Evolutionary conservation across 1,284 basidiomycete species (phyloP).

Genomic region (Pseudozyma tsukubaensis): DNA sequence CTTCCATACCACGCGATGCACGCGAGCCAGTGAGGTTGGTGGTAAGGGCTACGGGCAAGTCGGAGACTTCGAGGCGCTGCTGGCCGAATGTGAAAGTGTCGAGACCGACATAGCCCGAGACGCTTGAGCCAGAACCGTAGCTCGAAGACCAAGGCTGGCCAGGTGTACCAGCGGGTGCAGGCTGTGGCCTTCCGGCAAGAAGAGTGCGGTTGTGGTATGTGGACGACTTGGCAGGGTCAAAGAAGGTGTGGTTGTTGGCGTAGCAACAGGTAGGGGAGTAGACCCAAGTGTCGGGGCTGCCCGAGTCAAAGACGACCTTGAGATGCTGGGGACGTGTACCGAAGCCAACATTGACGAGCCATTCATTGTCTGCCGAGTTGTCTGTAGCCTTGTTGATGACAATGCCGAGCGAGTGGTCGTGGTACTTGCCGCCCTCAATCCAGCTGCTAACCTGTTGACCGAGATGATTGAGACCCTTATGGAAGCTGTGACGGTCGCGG

Average conservation of each 20-base stretch:
- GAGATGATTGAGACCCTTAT: constrained; percentile 21
- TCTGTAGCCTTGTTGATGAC: constrained; percentile 54
- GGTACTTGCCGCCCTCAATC: constrained; percentile 35
- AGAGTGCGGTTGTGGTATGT: constrained; percentile 56
- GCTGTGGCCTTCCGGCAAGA: constrained; percentile 17
- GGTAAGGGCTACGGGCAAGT: constrained; percentile 41
- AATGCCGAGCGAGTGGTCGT: constrained; percentile 46
- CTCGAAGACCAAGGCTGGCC: constrained; percentile 45
- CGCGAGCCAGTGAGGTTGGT: constrained; percentile 50
- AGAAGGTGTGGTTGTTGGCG: constrained; percentile 49
- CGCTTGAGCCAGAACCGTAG: constrained; percentile 45
- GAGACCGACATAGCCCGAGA: constrained; percentile 52
- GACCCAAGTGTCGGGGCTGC: constrained; percentile 54
- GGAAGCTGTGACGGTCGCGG: constrained; percentile 8
- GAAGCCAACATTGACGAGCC: constrained; percentile 56
- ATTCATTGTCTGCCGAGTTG: constrained; percentile 57
- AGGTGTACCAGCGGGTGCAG: constrained; percentile 29
- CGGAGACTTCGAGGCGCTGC: constrained; percentile 29
- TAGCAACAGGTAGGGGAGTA: constrained; percentile 60
- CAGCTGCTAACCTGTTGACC: constrained; percentile 35
- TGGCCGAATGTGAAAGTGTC: constrained; percentile 52
- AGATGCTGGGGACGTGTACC: constrained; percentile 45
- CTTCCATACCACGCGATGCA: constrained; percentile 53
- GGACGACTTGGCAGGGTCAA: constrained; percentile 40
- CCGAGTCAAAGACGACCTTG: constrained; percentile 56